Conservation (phyloP, 179 eudicot genomes). For the Silene coronaria region DNA sequence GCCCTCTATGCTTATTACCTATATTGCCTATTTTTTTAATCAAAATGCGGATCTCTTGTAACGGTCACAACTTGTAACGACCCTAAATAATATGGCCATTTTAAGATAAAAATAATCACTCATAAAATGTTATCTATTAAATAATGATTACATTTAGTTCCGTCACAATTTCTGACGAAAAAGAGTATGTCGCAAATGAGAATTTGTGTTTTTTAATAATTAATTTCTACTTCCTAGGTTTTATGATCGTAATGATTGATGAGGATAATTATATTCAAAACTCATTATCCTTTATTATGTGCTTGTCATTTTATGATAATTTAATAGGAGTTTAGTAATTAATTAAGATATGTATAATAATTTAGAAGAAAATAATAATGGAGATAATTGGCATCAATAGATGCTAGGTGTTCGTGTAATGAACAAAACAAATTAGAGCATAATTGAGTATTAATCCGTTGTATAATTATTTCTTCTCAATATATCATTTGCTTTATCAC, state of each 20-base stretch:
- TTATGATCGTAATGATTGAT: constrained; percentile 13
- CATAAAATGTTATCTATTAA: too few relatives aligned
- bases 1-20: background rate
- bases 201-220: too few relatives aligned
- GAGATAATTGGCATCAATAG: constrained; percentile 13
- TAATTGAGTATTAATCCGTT: background rate
- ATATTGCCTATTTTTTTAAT: background rate
- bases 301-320: background rate
- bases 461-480: background rate
- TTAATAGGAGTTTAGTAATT: too few relatives aligned
- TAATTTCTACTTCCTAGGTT: constrained; percentile 18
- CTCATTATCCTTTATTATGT: background rate
- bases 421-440: background rate
- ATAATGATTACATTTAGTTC: too few relatives aligned
- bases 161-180: too few relatives aligned
- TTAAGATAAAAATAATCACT: too few relatives aligned
- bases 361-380: background rate
- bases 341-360: background rate
- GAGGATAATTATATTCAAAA: background rate
- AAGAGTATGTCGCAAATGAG: too few relatives aligned
- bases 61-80: too few relatives aligned
- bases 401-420: constrained; percentile 6
- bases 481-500: too few relatives aligned
- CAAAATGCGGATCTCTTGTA: too few relatives aligned
- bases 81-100: too few relatives aligned